These are phyloP conservation scores for Acorus calamus DNA, from an alignment of 106 monocot species.

Conservation along the genomic window DNA sequence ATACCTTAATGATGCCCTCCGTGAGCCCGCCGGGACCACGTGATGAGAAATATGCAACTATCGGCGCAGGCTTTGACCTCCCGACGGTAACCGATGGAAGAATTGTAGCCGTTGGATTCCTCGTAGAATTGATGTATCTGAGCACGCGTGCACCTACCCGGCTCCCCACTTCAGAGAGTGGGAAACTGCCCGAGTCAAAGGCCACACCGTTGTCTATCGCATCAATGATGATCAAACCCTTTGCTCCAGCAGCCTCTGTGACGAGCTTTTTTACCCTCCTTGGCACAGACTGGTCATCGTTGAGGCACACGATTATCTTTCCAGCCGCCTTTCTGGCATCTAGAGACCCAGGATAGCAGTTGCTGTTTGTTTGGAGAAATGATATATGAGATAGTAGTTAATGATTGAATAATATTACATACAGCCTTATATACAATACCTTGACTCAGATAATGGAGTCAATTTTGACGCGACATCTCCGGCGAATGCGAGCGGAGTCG, in stretches of 20 bases:
- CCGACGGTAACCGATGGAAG: constrained; percentile 45
- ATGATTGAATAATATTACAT: too few species aligned
- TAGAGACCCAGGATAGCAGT: constrained; percentile 91
- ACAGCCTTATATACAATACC: constrained; percentile 22
- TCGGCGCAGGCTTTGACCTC: constrained; percentile 52
- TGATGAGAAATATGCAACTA: constrained; percentile 80
- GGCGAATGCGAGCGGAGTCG: constrained; percentile 65
- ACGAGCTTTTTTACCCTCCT: constrained; percentile 75
- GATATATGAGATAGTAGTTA: too few species aligned
- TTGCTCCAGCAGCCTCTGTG: constrained; percentile 54
- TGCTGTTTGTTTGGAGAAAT: constrained; percentile 26
- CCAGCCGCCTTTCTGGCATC: constrained; percentile 53
- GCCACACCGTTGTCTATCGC: constrained; percentile 52
- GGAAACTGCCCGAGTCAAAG: constrained; percentile 74
- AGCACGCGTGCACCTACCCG: constrained; percentile 56
- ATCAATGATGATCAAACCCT: constrained; percentile 71
- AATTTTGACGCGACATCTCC: constrained; percentile 52
- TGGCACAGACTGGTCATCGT: constrained; percentile 58
- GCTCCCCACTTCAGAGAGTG: constrained; percentile 65
- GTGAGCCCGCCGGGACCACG: constrained; percentile 87
- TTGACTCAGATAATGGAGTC: constrained; percentile 80
- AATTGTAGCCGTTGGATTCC: constrained; percentile 55
- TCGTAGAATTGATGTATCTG: constrained; percentile 74
- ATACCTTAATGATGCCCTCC: constrained; percentile 79
- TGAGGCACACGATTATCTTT: constrained; percentile 74